Conservation (phyloP, 2,329 filamentous ascomycete genomes). For the Alternaria ethzedia region DNA sequence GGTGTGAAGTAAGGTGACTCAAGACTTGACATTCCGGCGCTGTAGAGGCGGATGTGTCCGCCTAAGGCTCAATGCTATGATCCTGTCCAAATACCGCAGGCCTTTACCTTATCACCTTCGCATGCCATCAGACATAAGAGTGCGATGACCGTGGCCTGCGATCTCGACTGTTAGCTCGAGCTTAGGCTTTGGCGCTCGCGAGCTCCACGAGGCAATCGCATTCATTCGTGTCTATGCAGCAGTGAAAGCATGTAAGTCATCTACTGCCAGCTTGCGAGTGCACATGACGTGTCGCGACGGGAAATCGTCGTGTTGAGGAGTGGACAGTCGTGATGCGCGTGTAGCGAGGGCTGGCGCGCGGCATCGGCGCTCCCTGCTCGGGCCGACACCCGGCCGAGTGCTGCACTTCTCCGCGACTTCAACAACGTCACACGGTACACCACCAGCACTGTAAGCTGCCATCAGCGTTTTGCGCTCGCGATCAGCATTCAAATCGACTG, state of each 20-base stretch:
- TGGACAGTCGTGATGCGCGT: not conserved
- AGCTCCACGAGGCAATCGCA: not conserved
- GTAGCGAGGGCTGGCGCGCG: not conserved
- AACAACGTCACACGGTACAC: not conserved
- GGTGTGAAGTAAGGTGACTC: too few relatives aligned
- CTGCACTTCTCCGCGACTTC: not conserved
- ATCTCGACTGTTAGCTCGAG: not conserved
- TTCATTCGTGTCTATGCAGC: not conserved
- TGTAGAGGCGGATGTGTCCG: too few relatives aligned
- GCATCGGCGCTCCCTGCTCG: not conserved
- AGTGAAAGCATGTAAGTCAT: fast-evolving
- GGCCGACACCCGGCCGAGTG: not conserved
- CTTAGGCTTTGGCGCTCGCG: not conserved
- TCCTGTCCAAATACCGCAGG: not conserved
- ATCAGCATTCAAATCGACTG: not conserved
- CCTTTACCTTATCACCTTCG: not conserved
- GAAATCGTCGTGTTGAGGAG: fast-evolving
- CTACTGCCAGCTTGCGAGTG: fast-evolving
- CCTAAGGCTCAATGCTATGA: too few relatives aligned
- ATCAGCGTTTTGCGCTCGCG: not conserved
- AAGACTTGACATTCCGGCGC: too few relatives aligned
- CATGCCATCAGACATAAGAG: not conserved
- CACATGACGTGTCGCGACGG: not conserved
- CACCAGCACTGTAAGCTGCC: not conserved
- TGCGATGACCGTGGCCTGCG: not conserved